Evolutionary conservation across 371 early-diverging fungal species (phyloP).

Genomic region (Rhizopus stolonifer): DNA sequence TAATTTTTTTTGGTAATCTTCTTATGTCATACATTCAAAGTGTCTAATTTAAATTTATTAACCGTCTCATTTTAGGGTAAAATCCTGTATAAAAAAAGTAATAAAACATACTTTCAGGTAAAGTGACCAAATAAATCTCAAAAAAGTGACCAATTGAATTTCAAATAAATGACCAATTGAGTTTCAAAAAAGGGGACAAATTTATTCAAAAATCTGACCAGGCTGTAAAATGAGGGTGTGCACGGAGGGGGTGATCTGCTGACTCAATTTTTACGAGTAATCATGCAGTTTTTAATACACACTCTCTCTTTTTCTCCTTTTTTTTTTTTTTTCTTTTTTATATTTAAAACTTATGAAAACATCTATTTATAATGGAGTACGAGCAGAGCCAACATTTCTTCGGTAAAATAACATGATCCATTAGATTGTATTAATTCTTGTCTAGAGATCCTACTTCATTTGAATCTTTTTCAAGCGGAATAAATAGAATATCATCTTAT

Average conservation of each 20-base stretch:
- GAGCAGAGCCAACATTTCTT: conserved; percentile 51
- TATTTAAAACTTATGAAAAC: conserved; percentile 12
- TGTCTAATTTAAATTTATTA: no score
- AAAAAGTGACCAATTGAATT: no score
- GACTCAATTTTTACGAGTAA: conserved; percentile 1
- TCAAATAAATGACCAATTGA: no score
- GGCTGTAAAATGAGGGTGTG: not conserved
- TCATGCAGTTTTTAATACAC: not conserved
- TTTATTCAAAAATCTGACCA: no score
- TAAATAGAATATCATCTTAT: conserved; percentile 59
- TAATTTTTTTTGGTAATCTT: no score
- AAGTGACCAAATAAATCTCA: no score
- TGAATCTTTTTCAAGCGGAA: conserved; percentile 58
- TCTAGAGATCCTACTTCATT: conserved; percentile 60
- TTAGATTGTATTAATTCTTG: not conserved
- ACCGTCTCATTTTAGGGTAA: no score
- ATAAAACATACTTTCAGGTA: no score
- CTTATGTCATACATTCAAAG: no score
- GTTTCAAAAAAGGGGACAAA: no score
- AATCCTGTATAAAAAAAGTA: no score
- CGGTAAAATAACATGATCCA: conserved; percentile 15
- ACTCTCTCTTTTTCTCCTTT: not conserved
- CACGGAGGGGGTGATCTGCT: not conserved
- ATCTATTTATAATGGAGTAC: conserved; percentile 38
- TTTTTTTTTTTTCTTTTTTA: not conserved